Percentiles rank a stretch among this genome's conserved stretches.
Evolutionary conservation across 2,329 filamentous ascomycete species (phyloP).

Genomic region (Tolypocladium endophyticum): DNA sequence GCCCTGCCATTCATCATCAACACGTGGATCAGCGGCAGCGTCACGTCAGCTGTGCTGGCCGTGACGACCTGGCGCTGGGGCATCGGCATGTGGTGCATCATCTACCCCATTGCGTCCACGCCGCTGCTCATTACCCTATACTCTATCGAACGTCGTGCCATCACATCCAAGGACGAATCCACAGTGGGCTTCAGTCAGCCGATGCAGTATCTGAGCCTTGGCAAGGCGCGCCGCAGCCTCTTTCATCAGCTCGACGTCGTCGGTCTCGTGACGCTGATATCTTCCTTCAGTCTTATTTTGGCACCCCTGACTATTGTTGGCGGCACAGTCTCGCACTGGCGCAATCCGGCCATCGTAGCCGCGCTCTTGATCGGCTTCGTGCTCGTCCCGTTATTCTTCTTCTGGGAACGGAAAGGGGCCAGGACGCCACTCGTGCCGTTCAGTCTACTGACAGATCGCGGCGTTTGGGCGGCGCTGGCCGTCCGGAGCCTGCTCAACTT

Average conservation of each 20-base stretch:
- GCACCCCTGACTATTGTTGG: conserved; percentile 45
- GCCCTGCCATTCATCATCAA: conserved; percentile 49
- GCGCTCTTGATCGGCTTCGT: conserved; percentile 40
- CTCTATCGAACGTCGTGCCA: conserved; percentile 16
- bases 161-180: not conserved
- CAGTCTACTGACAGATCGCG: conserved; percentile 45
- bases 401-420: conserved; percentile 41
- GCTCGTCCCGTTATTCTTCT: conserved; percentile 35
- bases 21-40: conserved; percentile 51
- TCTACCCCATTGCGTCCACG: conserved; percentile 44
- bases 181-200: not conserved
- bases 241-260: conserved; percentile 46
- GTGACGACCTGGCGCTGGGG: conserved; percentile 50
- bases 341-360: conserved; percentile 35
- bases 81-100: conserved; percentile 53
- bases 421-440: conserved; percentile 46
- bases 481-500: conserved; percentile 40
- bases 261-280: conserved; percentile 35
- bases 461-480: conserved; percentile 48
- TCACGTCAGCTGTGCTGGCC: conserved; percentile 38
- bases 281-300: conserved; percentile 35
- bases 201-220: not conserved
- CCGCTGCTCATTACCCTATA: conserved; percentile 38
- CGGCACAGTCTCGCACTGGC: conserved; percentile 36
- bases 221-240: conserved; percentile 29